These are phyloP conservation scores for Cymbopogon citratus DNA, from an alignment of 176 grass and related monocot species.

Conservation along the genomic window DNA sequence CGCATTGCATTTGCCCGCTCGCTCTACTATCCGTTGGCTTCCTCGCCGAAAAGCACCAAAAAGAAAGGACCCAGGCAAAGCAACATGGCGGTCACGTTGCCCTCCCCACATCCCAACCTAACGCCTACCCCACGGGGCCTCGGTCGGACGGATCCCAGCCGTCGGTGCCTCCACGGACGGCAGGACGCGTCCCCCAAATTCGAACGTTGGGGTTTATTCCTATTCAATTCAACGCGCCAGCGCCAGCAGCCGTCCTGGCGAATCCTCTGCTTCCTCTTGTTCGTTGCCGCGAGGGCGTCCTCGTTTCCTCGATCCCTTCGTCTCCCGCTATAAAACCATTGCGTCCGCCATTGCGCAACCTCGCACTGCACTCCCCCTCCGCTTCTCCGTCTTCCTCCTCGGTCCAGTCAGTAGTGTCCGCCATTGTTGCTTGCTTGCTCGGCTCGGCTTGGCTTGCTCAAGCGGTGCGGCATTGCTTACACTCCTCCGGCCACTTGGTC, in stretches of 20 bases:
- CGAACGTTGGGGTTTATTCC: conserved; percentile 38
- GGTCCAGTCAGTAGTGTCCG: neutral
- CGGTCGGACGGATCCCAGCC: neutral
- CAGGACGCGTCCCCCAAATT: neutral
- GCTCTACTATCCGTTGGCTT: neutral
- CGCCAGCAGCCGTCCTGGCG: neutral
- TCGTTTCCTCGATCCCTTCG: neutral
- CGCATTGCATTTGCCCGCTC: too few relatives aligned
- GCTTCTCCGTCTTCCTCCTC: neutral
- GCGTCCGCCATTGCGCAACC: neutral
- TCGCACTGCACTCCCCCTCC: neutral
- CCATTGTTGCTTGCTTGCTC: neutral
- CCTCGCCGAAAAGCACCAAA: neutral
- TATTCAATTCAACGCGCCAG: neutral
- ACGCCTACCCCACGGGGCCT: neutral
- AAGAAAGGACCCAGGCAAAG: neutral
- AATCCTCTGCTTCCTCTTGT: neutral
- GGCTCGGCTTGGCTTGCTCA: neutral
- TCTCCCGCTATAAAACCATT: conserved; percentile 27
- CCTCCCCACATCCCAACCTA: neutral
- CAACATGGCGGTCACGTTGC: conserved; percentile 19
- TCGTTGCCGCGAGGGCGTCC: neutral
- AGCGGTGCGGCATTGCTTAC: neutral
- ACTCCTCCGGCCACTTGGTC: too few relatives aligned
- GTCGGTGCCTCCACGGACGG: neutral